A percentile compares a stretch with the other conserved stretches of the same genome.
Evolutionary conservation across 2,329 filamentous ascomycete genomes (phyloP).

Genomic region (Colletotrichum australisinense): DNA sequence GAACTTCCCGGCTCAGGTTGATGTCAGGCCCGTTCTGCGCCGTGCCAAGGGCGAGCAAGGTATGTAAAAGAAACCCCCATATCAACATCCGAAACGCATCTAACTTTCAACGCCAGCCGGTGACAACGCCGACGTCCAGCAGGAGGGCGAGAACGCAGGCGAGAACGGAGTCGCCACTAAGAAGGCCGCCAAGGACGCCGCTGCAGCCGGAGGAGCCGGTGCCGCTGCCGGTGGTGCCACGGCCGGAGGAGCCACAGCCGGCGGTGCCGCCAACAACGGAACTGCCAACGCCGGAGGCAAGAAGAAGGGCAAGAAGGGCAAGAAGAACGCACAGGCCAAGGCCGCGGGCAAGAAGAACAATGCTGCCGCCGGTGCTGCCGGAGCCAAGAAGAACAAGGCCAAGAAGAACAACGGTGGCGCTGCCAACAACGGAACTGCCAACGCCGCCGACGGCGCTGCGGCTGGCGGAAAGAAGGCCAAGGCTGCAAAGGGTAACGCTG

Average conservation of each 20-base stretch:
- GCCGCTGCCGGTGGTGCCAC: neutral
- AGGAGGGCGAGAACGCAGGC: neutral
- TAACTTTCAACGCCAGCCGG: neutral
- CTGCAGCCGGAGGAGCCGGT: neutral
- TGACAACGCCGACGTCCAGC: neutral
- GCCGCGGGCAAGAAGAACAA: conserved; percentile 1
- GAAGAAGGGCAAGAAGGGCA: neutral
- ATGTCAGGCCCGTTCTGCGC: conserved; percentile 23
- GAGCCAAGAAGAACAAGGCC: conserved; percentile 1
- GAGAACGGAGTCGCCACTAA: neutral
- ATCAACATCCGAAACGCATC: neutral
- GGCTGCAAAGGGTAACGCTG: neutral
- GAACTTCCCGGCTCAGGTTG: conserved; percentile 1
- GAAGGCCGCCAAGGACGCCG: neutral
- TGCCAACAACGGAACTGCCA: conserved; percentile 30
- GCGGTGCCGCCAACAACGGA: conserved; percentile 13
- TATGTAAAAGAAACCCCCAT: neutral
- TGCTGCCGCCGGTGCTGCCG: conserved; percentile 10
- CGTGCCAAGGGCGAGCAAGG: conserved; percentile 16
- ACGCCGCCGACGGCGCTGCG: neutral
- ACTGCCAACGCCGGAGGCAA: conserved; percentile 11
- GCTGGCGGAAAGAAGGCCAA: neutral
- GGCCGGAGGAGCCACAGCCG: neutral
- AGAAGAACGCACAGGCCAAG: neutral
- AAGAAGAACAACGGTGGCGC: conserved; percentile 11